Evolutionary conservation across 495 filamentous ascomycete species (phyloP).

Genomic region (Penicillium robsamsonii): DNA sequence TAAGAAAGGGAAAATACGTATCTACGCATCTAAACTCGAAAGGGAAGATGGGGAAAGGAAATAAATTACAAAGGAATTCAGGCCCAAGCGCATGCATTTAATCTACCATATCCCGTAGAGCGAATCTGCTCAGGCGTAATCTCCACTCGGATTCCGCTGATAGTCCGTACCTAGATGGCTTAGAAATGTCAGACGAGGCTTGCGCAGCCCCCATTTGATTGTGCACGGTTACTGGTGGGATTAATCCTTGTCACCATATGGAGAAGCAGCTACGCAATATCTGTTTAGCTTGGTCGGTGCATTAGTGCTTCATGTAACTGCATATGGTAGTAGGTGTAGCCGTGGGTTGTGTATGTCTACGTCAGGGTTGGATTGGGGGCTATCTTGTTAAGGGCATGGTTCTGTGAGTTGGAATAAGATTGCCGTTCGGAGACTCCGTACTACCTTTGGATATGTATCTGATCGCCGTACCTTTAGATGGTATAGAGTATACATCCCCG

Average conservation of each 20-base stretch:
- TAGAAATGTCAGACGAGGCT: background rate
- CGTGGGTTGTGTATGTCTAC: background rate
- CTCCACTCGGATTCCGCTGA: background rate
- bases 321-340: background rate
- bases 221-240: background rate
- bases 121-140: background rate
- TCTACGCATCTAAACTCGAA: no score
- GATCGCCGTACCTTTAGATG: no score
- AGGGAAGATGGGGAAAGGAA: no score
- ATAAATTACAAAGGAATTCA: background rate
- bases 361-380: slow-evolving; percentile 11
- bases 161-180: background rate
- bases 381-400: background rate
- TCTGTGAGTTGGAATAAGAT: background rate
- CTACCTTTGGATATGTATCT: background rate
- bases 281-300: background rate
- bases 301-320: background rate
- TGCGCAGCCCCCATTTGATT: background rate
- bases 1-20: no score
- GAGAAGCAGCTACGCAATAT: background rate
- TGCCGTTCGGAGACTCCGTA: background rate
- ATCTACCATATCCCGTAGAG: background rate
- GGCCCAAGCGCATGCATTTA: background rate
- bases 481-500: no score
- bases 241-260: background rate